Evolutionary conservation across 2,329 filamentous ascomycete genomes (phyloP), one percentile per base, ranked within the genome.

Genomic region (Hypomyces perniciosus): DNA sequence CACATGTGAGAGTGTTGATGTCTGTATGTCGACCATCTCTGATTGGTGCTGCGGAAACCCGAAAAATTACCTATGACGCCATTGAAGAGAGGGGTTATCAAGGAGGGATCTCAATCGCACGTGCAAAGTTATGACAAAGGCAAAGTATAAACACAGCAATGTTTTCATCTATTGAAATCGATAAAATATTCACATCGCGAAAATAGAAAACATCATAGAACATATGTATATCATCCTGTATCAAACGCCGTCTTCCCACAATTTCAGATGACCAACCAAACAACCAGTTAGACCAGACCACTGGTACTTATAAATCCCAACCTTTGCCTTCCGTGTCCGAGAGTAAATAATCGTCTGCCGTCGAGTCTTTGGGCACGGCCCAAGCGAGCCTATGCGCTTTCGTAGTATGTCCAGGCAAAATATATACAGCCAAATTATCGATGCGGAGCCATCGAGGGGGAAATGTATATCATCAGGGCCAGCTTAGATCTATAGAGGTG

Each of bases 401-500:
- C 59, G 50, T 61, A 56, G 61, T 54, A 59, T 55, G 56, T 58
- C 52, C 56, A 54, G 20, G 30, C 55, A 55, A 61, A 64, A 54
- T 67, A 68, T 68, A 52, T 65, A 67, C 64, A 64, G 56, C 59
- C 55, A 59, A 65, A 64, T 40, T 33, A 34, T 34, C 12, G 29
- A 30, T 34, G 20, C 37, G 44, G 13, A 37, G 34, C n/a, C n/a
- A n/a, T n/a, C n/a, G n/a, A n/a, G n/a, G n/a, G n/a, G n/a, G n/a
- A n/a, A 33, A 26, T 48, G 31, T 46, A 29, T 20, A 10, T 30
- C 44, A n/a, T 20, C 8, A 33, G 30, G 26, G 34, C 5, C n/a
- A n/a, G n/a, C 43, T 59, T 60, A 81, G 56, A 81, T 81, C 79
- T 79, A 81, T 48, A 75, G 54, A 9, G 68, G 62, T 13, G 64